Percentiles rank a stretch among this genome's conserved stretches.
Evolutionary conservation across 371 early-diverging fungal species (phyloP).

Genomic region (Syncephalis plumigaleata): DNA sequence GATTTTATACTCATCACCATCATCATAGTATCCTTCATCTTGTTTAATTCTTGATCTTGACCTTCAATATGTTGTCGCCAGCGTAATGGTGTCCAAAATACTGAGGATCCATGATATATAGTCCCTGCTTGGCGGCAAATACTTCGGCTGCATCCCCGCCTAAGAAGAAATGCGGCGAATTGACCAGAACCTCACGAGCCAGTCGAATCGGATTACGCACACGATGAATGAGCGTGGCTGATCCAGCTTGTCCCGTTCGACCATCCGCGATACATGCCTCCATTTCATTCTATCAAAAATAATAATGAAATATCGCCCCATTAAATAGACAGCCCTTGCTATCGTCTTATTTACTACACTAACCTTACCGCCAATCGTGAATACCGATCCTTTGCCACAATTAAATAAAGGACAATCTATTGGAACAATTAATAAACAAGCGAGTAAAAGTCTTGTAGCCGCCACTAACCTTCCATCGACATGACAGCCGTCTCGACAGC

Average conservation of each 20-base stretch:
- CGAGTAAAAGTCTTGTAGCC: not conserved
- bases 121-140: conserved; percentile 14
- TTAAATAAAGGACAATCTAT: conserved; percentile 26
- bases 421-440: conserved; percentile 1
- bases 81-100: conserved; percentile 10
- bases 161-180: conserved; percentile 21
- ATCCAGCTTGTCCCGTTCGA: conserved; percentile 10
- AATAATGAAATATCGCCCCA: no score
- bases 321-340: not conserved
- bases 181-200: conserved; percentile 16
- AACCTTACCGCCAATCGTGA: conserved; percentile 20
- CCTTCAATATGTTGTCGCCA: no score
- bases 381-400: conserved; percentile 29
- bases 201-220: conserved; percentile 25
- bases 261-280: conserved; percentile 30
- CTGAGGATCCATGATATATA: conserved; percentile 24
- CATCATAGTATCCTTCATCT: no score
- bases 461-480: conserved; percentile 15
- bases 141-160: conserved; percentile 19
- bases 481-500: conserved; percentile 23
- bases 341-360: not conserved
- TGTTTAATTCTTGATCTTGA: no score
- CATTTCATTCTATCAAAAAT: conserved; percentile 17
- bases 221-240: conserved; percentile 15
- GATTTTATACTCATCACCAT: not conserved